Evolutionary conservation across 2,329 filamentous ascomycete species (phyloP).

Genomic region (Thelonectria blattea): DNA sequence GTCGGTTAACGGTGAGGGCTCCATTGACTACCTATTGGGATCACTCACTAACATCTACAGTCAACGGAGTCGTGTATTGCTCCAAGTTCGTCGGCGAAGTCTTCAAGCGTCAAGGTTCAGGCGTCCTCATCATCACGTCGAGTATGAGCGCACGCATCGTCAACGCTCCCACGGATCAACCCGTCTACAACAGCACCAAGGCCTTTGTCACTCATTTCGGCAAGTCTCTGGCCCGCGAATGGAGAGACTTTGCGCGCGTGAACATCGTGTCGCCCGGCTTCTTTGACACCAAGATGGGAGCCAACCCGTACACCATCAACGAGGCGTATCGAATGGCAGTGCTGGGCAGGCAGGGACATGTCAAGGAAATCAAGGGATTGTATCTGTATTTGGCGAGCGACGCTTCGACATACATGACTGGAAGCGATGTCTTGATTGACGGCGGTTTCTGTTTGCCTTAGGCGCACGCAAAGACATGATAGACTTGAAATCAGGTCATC

Average conservation of each 20-base stretch:
- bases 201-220: constrained; percentile 59
- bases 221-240: constrained; percentile 58
- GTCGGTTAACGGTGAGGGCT: constrained; percentile 58
- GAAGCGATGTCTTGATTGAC: constrained; percentile 56
- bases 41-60: not conserved
- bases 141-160: constrained; percentile 54
- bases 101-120: constrained; percentile 48
- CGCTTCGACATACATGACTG: constrained; percentile 57
- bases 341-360: constrained; percentile 62
- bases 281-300: constrained; percentile 59
- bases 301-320: constrained; percentile 47
- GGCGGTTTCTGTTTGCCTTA: constrained; percentile 42
- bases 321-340: constrained; percentile 56
- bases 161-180: constrained; percentile 56
- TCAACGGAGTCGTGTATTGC: constrained; percentile 53
- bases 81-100: constrained; percentile 49
- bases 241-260: constrained; percentile 59
- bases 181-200: constrained; percentile 60
- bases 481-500: too few relatives aligned
- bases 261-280: constrained; percentile 55
- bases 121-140: constrained; percentile 56
- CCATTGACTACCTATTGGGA: not conserved
- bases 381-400: constrained; percentile 58
- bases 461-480: too few relatives aligned
- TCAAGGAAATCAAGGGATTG: constrained; percentile 67